Percentiles rank a stretch among this genome's conserved stretches.
Evolutionary conservation across 345 rosid genomes (phyloP).

Genomic region (Bruguiera parviflora): DNA sequence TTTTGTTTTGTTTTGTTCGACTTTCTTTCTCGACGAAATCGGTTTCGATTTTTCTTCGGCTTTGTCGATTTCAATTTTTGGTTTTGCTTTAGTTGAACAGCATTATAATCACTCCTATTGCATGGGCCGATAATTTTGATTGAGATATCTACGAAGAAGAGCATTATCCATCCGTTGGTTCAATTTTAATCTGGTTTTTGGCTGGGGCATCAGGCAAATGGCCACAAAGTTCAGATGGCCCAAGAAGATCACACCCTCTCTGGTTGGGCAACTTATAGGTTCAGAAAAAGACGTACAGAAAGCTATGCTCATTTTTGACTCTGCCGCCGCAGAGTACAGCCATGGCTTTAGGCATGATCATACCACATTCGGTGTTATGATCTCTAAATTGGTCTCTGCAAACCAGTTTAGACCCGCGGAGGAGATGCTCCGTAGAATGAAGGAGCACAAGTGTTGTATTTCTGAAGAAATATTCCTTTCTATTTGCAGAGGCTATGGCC

Average conservation of each 20-base stretch:
- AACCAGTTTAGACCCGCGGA: constrained; percentile 67
- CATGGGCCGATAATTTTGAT: too few species aligned
- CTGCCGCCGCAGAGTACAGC: constrained; percentile 56
- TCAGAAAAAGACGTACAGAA: constrained; percentile 56
- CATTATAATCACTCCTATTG: too few species aligned
- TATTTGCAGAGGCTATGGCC: constrained; percentile 70
- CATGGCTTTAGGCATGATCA: constrained; percentile 65
- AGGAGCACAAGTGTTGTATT: constrained; percentile 48
- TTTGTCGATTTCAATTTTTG: too few species aligned
- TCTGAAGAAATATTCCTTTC: constrained; percentile 58
- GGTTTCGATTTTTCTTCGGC: too few species aligned
- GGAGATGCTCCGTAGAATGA: constrained; percentile 69
- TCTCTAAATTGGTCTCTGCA: constrained; percentile 60
- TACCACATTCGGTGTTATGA: constrained; percentile 52
- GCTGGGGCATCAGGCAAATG: too few species aligned
- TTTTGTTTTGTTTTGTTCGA: too few species aligned
- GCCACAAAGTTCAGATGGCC: constrained; percentile 47
- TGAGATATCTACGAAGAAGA: too few species aligned
- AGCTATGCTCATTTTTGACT: constrained; percentile 57
- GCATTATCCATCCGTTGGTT: too few species aligned
- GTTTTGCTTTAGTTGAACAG: too few species aligned
- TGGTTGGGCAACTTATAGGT: constrained; percentile 52
- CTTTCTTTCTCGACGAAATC: too few species aligned
- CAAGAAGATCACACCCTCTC: constrained; percentile 49
- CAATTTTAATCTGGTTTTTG: too few species aligned